These are phyloP conservation scores for Begonia fuchsioides DNA, from an alignment of 306 rosid species.

Conservation along the genomic window DNA sequence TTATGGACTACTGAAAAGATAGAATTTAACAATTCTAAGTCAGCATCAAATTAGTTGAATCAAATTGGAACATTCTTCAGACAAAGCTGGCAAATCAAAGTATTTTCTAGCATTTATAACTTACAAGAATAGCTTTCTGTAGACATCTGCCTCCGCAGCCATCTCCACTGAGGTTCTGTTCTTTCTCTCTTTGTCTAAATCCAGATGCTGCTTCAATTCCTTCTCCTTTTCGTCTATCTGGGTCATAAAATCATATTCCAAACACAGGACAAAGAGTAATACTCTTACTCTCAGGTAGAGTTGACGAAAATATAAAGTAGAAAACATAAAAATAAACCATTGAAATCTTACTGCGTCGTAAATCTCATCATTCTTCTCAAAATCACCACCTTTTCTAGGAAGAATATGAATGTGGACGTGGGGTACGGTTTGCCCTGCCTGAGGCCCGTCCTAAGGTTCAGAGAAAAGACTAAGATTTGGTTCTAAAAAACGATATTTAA, in stretches of 20 bases:
- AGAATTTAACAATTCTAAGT: too few species aligned
- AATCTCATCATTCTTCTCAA: constrained; percentile 74
- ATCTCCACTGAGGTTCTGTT: constrained; percentile 66
- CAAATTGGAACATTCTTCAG: too few species aligned
- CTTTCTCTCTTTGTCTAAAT: constrained; percentile 68
- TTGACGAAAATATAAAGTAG: neutral
- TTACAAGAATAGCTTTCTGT: constrained; percentile 53
- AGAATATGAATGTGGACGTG: constrained; percentile 86
- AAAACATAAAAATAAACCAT: constrained; percentile 1
- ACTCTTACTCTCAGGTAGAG: constrained; percentile 1
- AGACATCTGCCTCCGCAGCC: constrained; percentile 69
- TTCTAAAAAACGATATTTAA: too few species aligned
- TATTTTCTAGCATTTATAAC: neutral
- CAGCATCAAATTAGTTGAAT: too few species aligned
- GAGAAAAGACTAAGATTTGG: constrained; percentile 8
- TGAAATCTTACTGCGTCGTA: constrained; percentile 57
- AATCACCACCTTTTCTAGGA: constrained; percentile 65
- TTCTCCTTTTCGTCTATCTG: constrained; percentile 79
- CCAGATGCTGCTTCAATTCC: constrained; percentile 60
- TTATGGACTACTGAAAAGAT: too few species aligned
- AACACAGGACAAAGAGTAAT: constrained; percentile 1
- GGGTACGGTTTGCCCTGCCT: constrained; percentile 86
- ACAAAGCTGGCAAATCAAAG: too few species aligned
- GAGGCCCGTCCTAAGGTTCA: constrained; percentile 67
- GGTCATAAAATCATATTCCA: constrained; percentile 9